Conservation (phyloP, 2,329 filamentous ascomycete genomes). For the Pestalotiopsis sp. region DNA sequence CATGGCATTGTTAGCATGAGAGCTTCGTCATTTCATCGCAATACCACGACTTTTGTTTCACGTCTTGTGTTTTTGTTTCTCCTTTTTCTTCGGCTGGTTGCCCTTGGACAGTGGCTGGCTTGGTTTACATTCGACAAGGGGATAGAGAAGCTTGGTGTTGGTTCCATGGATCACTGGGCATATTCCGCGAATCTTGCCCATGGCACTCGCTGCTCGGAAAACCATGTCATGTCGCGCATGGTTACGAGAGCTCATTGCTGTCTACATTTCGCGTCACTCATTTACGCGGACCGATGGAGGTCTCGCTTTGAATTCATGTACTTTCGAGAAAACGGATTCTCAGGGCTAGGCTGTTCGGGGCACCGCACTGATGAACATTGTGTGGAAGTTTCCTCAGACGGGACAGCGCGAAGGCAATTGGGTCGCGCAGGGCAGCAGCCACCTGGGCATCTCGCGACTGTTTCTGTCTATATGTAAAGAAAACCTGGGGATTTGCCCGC, state of each 20-base stretch:
- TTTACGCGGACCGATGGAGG: conserved; percentile 9
- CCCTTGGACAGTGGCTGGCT: background rate
- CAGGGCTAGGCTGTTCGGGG: conserved; percentile 1
- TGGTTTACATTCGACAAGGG: conserved; percentile 8
- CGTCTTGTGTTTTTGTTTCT: background rate
- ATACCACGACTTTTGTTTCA: conserved; percentile 11
- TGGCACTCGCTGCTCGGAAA: background rate
- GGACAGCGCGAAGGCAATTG: background rate
- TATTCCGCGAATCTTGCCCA: background rate
- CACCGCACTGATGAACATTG: conserved; percentile 13
- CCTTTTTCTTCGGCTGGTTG: background rate
- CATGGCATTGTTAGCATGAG: conserved; percentile 9
- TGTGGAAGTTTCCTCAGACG: background rate
- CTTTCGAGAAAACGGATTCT: background rate
- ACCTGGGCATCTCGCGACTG: background rate
- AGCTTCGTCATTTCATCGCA: background rate
- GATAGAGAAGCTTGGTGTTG: conserved; percentile 11
- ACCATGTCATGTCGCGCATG: background rate
- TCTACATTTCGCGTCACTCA: conserved; percentile 16
- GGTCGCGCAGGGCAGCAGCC: background rate
- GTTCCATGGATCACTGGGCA: conserved; percentile 1
- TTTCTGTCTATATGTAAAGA: background rate
- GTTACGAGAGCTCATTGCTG: conserved; percentile 1
- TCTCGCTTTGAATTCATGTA: background rate
- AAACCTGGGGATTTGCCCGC: background rate